Conservation (phyloP, 2,329 filamentous ascomycete species). For the Dothistroma septosporum region DNA sequence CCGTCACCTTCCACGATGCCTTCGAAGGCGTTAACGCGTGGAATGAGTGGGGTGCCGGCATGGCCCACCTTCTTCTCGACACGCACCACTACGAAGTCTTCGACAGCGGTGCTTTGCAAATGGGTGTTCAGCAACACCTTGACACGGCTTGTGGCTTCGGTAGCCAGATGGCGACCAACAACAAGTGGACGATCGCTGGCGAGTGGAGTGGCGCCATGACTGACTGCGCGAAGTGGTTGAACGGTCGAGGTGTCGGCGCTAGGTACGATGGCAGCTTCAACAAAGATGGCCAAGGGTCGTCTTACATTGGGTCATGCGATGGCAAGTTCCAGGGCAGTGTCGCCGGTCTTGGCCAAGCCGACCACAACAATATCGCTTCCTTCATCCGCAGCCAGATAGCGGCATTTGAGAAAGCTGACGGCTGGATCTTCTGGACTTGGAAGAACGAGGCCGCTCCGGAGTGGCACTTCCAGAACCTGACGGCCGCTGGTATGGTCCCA, state of each 20-base stretch:
- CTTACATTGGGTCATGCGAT: constrained; percentile 42
- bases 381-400: constrained; percentile 48
- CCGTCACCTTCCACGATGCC: constrained; percentile 46
- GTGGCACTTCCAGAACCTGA: constrained; percentile 47
- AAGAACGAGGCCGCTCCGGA: constrained; percentile 49
- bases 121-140: constrained; percentile 39
- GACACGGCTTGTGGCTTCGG: constrained; percentile 44
- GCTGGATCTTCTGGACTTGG: constrained; percentile 52
- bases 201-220: constrained; percentile 48
- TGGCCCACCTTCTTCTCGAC: constrained; percentile 44
- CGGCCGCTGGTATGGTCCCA: constrained; percentile 38
- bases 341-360: constrained; percentile 38
- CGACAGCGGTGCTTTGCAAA: constrained; percentile 35
- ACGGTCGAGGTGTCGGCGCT: constrained; percentile 46
- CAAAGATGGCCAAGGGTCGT: constrained; percentile 32
- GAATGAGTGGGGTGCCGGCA: constrained; percentile 44
- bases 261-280: constrained; percentile 44
- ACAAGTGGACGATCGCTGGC: constrained; percentile 47
- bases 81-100: constrained; percentile 49
- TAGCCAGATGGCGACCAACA: constrained; percentile 42
- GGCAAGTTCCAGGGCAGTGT: constrained; percentile 45
- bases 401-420: constrained; percentile 45
- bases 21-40: constrained; percentile 44
- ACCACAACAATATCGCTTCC: constrained; percentile 42
- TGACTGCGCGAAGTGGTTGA: constrained; percentile 48